phyloP scores from a whole-genome alignment of 2,329 filamentous ascomycete genomes.

The Xylariaceae sp. region DNA sequence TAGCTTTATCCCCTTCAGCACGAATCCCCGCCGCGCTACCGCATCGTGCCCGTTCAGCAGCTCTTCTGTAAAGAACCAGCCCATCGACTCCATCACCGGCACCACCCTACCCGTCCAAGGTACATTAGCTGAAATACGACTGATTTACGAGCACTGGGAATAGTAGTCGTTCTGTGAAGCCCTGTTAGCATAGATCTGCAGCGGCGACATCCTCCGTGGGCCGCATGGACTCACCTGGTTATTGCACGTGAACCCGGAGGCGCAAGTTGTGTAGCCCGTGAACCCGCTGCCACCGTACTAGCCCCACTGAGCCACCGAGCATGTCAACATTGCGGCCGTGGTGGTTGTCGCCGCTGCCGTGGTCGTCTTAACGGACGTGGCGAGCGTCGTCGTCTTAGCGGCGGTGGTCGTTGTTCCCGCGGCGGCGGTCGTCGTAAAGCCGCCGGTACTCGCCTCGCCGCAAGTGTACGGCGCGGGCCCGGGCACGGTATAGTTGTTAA shows the following conservation, averaged over 20 bases:
- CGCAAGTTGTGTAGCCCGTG: slow-evolving; percentile 14
- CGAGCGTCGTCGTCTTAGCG: slow-evolving; percentile 2
- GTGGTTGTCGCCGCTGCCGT: slow-evolving; percentile 8
- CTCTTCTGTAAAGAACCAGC: too few relatives aligned
- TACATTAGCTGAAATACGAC: too few relatives aligned
- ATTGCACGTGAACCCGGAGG: slow-evolving; percentile 11
- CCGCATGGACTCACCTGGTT: slow-evolving; percentile 16
- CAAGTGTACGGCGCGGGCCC: slow-evolving; percentile 20
- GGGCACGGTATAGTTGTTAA: slow-evolving; percentile 20
- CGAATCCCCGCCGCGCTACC: too few relatives aligned
- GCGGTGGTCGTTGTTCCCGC: slow-evolving; percentile 2
- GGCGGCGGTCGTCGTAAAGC: slow-evolving; percentile 3
- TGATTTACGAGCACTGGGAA: slow-evolving; percentile 5
- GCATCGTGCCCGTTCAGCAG: too few relatives aligned
- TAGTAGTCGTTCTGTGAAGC: slow-evolving; percentile 6
- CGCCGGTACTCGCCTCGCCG: slow-evolving; percentile 2
- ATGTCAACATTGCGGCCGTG: too few relatives aligned
- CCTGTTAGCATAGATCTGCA: neutral
- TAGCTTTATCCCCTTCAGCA: too few relatives aligned
- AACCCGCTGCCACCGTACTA: slow-evolving; percentile 15
- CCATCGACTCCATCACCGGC: too few relatives aligned
- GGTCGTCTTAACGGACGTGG: slow-evolving; percentile 9
- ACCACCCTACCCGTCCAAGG: too few relatives aligned
- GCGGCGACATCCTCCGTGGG: too few relatives aligned
- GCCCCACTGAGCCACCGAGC: neutral